Conservation (phyloP, 805 yeast genomes). For the Myxozyma melibiosi region DNA sequence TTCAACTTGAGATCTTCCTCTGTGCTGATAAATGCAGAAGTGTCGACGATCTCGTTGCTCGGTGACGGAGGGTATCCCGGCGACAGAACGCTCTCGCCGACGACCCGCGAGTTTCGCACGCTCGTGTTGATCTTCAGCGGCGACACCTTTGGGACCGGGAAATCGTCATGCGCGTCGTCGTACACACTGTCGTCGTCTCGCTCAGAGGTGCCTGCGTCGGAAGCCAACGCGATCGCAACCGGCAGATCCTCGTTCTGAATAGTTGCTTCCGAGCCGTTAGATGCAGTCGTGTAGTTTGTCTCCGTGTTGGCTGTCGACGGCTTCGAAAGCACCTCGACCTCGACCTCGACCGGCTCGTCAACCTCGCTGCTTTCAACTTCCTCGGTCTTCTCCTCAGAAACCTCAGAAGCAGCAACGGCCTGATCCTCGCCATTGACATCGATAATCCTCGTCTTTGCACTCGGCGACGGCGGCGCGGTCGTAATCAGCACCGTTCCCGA, state of each 20-base stretch:
- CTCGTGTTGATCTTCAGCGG: constrained; percentile 8
- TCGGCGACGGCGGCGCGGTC: constrained; percentile 17
- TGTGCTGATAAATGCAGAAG: not conserved
- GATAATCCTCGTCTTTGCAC: not conserved
- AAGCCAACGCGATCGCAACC: too few relatives aligned
- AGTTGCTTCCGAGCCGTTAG: too few relatives aligned
- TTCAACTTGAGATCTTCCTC: not conserved
- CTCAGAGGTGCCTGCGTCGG: too few relatives aligned
- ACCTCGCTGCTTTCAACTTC: not conserved
- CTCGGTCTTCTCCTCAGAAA: not conserved
- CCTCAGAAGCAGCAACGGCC: not conserved
- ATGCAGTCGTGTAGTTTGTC: too few relatives aligned
- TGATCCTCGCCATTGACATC: too few relatives aligned
- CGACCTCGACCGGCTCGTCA: not conserved
- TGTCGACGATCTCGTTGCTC: not conserved
- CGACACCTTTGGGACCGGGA: constrained; percentile 3
- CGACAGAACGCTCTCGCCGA: not conserved
- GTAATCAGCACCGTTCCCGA: constrained; percentile 6
- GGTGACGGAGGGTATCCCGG: constrained; percentile 15
- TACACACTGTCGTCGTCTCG: constrained; percentile 1
- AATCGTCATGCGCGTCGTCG: constrained; percentile 7
- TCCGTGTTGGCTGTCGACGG: too few relatives aligned
- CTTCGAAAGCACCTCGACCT: too few relatives aligned
- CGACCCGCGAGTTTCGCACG: not conserved
- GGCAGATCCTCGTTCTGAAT: not conserved